Base-by-base conservation (phyloP, 2,329 filamentous ascomycete genomes). In the Geosmithia flava region DNA sequence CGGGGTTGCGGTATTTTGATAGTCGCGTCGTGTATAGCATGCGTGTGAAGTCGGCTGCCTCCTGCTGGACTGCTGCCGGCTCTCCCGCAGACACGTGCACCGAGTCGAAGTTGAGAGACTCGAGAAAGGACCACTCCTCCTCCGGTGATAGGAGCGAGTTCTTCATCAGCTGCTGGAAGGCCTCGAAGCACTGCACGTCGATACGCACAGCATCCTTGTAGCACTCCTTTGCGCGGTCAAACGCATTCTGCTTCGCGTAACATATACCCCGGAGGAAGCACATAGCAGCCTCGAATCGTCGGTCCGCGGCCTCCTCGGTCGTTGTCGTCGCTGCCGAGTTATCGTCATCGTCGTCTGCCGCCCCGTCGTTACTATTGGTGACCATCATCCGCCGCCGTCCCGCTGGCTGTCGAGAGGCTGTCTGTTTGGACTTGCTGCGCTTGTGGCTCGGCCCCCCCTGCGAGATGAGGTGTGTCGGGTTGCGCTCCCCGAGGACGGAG, bases 121-220 rank as follows among this genome's bases (percentile, higher is more conserved):
- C 84, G 42, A 96, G 75, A 53, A 96, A 95, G 46, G 83, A 78
- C 77, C 91, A 87, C 62, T 96, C 90, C 64, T 96, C 90, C 37
- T 87, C 82, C 0, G 90, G 89, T 45, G 80, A 80, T 79, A 98
- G 85, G 52, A 98, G 75, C 19, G 87, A 87, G 68, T 98, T 98
- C 68, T 89, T 88, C 82, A 97, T 96, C 48, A 98, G 77, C 69
- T 97, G 90, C 58, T 96, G 90, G 60, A 98, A 97, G 0, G 93
- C 93, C 66, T 98, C 93, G 61, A 95, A 97, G 67, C 93, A 98
- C 64, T 95, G 90, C 3, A 97, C 90, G 61, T 98, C 93, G 59
- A 98, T 96, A 52, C 87, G 81, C 44, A 97, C 89, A 2, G 93
- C 93, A 58, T 95, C 88, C 69, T 96, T 97, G 74, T 97, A 98